Base-by-base conservation (phyloP, 2,329 filamentous ascomycete genomes). In the Hypoxylon sp. region DNA sequence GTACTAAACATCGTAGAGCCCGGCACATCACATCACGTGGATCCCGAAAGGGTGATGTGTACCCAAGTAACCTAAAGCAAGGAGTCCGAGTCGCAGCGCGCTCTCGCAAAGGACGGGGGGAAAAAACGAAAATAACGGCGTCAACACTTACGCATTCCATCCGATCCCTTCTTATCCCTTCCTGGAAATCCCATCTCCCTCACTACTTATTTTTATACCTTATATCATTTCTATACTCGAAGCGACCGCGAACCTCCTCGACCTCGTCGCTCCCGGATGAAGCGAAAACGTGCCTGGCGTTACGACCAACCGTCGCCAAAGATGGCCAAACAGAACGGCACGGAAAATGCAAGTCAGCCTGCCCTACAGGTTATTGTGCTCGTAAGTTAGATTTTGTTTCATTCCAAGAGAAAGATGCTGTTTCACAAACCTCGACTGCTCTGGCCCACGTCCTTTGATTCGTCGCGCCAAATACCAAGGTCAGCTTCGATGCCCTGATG, bases 301-400 rank as follows among this genome's bases (percentile, higher is more conserved):
- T 47, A 49, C 48, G 38, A 54, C 47, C 37, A 13, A 37, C 40
- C 38, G 50, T 53, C 61, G 52, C 59, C 45, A 48, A 53, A 57
- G 23, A 68, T 67, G 66, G 62, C 53, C 23, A 62, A 46, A 37
- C 64, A 59, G 24, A 62, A 65, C 26, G 48, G 49, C 23, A 48
- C 41, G 33, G 61, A 62, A 37, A 60, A 63, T 54, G 62, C 58
- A 38, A 63, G 50, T 48, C 43, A 57, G 54, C 81, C 85, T 72
- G 84, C 85, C 35, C 77, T 92, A 75, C 88, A 92, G 75, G 86
- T 92, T 42, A 90, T 91, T 76, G 81, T 92, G 57, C 74, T 92
- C 79, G 89, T 92, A 78, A 79, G 88, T 82, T 49, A 47, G 57
- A 55, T 50, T 55, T 38, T 55, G 38, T 55, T 60, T 58, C 50